Conservation (phyloP, 164 flowering plant species). For the Euptelea pleiosperma region DNA sequence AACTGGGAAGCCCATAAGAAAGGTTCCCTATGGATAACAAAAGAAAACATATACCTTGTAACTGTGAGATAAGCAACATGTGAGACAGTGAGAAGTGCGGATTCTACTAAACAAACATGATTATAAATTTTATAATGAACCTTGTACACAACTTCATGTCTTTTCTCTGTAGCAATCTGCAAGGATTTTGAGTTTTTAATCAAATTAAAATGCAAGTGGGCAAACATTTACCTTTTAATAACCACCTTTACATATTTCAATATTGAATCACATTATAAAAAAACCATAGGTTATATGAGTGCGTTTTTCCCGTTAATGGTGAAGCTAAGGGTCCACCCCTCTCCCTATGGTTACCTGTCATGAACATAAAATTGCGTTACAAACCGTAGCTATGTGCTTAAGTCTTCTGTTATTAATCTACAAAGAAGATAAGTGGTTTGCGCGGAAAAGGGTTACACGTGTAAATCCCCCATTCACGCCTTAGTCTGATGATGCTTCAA, state of each 20-base stretch:
- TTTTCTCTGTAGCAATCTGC: no score
- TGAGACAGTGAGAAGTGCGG: background rate
- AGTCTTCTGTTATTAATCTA: no score
- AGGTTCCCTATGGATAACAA: no score
- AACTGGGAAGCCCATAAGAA: background rate
- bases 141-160: background rate
- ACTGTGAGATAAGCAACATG: background rate
- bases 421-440: no score
- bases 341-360: background rate
- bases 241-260: no score
- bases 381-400: no score
- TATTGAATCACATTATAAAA: background rate
- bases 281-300: background rate
- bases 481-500: no score
- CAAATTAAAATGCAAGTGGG: background rate
- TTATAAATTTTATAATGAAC: background rate
- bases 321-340: background rate
- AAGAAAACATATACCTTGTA: no score
- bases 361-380: background rate
- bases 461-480: no score
- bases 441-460: no score
- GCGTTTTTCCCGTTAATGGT: background rate
- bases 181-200: no score
- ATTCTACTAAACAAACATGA: background rate
- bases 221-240: background rate